These are phyloP conservation scores for Tuber umbilicatum DNA, from an alignment of 495 filamentous ascomycete species.

Conservation along the genomic window DNA sequence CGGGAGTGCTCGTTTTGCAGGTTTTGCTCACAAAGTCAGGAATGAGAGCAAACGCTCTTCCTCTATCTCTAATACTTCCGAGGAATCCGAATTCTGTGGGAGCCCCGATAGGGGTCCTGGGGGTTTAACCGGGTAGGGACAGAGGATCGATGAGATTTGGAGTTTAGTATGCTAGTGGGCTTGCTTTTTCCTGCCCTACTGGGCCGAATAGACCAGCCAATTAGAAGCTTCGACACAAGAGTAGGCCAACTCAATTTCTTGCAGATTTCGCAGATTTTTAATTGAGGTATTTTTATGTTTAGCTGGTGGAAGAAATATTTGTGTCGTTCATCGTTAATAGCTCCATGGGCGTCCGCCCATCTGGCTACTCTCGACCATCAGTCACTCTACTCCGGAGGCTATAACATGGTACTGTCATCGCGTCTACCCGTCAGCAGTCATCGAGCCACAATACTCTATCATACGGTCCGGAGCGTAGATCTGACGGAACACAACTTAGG, in stretches of 20 bases:
- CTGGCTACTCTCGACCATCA: background rate
- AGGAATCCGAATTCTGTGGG: background rate
- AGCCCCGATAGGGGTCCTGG: background rate
- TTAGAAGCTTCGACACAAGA: background rate
- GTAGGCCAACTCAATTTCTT: background rate
- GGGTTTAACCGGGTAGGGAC: background rate
- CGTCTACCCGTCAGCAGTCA: background rate
- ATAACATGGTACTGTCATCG: background rate
- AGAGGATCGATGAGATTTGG: background rate
- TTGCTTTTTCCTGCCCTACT: slow-evolving; percentile 2
- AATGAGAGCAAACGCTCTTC: background rate
- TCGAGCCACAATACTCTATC: background rate
- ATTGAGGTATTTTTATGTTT: background rate
- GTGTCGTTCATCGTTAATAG: background rate
- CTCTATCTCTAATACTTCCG: background rate
- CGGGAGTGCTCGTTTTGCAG: background rate
- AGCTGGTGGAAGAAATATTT: background rate
- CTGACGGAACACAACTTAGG: background rate
- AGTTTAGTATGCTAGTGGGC: background rate
- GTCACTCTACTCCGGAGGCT: background rate
- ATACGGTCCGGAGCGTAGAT: background rate
- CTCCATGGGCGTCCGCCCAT: background rate
- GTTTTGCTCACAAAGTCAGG: background rate
- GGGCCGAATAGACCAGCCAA: background rate
- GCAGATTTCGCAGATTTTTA: background rate